Evolutionary conservation across 139 green algal genomes (phyloP), one percentile per base, ranked within the genome.

Genomic region (Mesotaenium endlicherianum): DNA sequence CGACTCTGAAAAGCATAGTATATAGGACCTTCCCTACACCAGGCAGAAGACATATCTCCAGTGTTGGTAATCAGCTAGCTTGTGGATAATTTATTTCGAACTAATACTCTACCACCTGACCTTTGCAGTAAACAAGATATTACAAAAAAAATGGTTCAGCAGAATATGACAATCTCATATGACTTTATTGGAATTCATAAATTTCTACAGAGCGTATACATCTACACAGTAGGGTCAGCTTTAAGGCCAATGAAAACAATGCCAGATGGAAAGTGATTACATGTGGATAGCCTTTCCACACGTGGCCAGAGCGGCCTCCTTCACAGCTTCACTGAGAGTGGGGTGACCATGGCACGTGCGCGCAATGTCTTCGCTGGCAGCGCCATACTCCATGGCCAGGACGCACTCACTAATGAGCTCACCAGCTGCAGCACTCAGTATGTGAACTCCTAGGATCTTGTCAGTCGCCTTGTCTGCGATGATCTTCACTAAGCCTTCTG

Each of bases 271-370:
- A 16, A 75, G 31, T 45, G 30, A 42, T 89, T 91, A 98, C 57
- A 93, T 94, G 88, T 99, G 95, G 81, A 99, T 98, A 49, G 96
- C 79, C 90, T 97, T 97, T 53, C 91, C 94, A 5, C 91, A 82
- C 38, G 93, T 93, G 3, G 94, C 94, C 77, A 98, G 86, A 0
- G 94, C 94, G 2, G 96, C 96, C 88, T 98, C 96, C 92, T 99
- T 99, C 60, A 99, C 90, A 0, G 96, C 96, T 90, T 99, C 96
- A 41, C 77, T 93, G 42, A 99, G 84, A 0, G 97, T 99, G 6
- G 97, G 97, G 91, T 99, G 97, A 70, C 94, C 97, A 83, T 99
- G 96, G 90, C 97, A 99, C 1, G 93, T 94, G 58, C 97, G 91
- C 0, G 94, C 97, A 75, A 99, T 97, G 91, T 99, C 97, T 89